Evolutionary conservation across 1,139 yeast species (phyloP).

Genomic region (Yamadazyma blattariae): DNA sequence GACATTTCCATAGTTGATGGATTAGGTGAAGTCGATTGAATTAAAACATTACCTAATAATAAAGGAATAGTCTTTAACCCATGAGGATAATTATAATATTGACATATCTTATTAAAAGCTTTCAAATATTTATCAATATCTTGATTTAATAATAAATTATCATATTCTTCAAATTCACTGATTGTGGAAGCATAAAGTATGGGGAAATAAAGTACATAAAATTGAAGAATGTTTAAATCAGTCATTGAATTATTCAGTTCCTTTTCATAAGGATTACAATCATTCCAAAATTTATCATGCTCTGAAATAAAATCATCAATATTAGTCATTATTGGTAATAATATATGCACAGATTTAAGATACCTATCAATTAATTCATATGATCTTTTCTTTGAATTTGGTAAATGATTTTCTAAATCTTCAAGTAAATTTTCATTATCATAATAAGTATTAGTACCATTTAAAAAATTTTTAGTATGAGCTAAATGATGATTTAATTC

Average conservation of each 20-base stretch:
- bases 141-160: conserved; percentile 43
- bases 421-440: conserved; percentile 35
- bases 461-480: conserved; percentile 38
- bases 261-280: conserved; percentile 19
- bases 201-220: conserved; percentile 48
- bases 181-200: conserved; percentile 52
- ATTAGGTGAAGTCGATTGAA: conserved; percentile 55
- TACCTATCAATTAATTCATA: conserved; percentile 48
- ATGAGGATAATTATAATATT: conserved; percentile 52
- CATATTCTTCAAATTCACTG: conserved; percentile 55
- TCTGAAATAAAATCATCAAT: conserved; percentile 42
- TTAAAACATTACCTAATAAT: conserved; percentile 48
- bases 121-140: conserved; percentile 48
- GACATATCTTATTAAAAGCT: conserved; percentile 48
- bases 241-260: conserved; percentile 13
- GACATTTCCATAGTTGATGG: conserved; percentile 54
- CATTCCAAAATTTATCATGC: conserved; percentile 51
- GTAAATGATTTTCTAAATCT: conserved; percentile 33
- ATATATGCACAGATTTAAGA: conserved; percentile 50
- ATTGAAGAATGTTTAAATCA: conserved; percentile 39
- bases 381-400: conserved; percentile 42
- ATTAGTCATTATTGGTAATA: conserved; percentile 48
- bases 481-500: conserved; percentile 27
- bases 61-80: conserved; percentile 47
- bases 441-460: conserved; percentile 43